phyloP scores from a whole-genome alignment of 768 basidiomycete genomes.

The Kwoniella botswanensis region DNA sequence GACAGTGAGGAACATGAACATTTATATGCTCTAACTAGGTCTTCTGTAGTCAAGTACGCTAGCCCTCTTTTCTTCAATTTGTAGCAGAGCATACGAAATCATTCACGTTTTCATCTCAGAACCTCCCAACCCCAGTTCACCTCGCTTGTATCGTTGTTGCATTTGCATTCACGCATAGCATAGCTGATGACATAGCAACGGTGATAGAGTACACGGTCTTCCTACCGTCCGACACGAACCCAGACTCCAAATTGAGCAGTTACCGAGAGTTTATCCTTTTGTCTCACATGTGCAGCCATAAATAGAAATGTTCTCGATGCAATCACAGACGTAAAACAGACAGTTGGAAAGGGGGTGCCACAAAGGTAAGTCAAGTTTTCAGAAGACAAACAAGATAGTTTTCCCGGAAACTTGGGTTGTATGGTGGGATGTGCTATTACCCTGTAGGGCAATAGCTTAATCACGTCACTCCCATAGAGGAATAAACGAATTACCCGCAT shows the following conservation, averaged over 20 bases:
- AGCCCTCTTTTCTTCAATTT: neutral
- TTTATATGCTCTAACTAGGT: neutral
- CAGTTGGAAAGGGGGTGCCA: neutral
- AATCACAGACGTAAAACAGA: neutral
- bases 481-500: neutral
- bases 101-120: neutral
- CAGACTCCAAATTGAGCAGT: too few species aligned
- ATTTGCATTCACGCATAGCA: too few species aligned
- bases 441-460: neutral
- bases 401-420: neutral
- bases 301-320: neutral
- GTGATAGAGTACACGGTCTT: too few species aligned
- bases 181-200: too few species aligned
- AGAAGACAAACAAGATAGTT: neutral
- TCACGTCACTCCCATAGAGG: neutral
- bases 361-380: neutral
- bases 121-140: neutral
- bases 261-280: too few species aligned
- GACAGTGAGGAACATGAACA: too few species aligned
- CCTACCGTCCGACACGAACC: too few species aligned
- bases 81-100: neutral
- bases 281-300: neutral
- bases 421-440: neutral
- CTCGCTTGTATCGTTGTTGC: neutral
- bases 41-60: neutral